Conservation (phyloP, 73 alveolate species). For the Stentor roeselii region DNA sequence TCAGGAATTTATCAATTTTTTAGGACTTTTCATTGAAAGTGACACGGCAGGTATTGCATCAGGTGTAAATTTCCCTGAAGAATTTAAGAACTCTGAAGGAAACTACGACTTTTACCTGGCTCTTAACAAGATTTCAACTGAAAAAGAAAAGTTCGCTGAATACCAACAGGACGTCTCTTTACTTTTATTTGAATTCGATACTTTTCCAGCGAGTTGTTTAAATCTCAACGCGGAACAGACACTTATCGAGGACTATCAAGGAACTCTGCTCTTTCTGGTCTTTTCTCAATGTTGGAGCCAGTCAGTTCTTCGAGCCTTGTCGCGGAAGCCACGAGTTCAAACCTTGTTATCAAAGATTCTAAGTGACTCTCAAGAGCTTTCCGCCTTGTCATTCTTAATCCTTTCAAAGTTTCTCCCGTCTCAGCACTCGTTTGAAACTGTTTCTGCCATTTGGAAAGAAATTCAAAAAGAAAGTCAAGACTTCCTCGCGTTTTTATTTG, state of each 20-base stretch:
- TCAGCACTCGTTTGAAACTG: neutral
- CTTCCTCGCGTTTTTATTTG: too few species aligned
- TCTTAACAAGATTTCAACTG: neutral
- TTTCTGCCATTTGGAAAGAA: neutral
- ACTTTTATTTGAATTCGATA: neutral
- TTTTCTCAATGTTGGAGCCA: neutral
- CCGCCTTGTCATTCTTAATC: neutral
- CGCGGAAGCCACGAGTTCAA: neutral
- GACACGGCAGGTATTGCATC: neutral
- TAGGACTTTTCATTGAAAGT: neutral
- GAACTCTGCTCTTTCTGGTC: neutral
- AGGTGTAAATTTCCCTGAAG: neutral
- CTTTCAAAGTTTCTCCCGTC: neutral
- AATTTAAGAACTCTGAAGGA: slow-evolving; percentile 1
- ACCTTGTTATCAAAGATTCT: neutral
- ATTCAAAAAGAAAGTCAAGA: neutral
- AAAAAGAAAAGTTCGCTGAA: neutral
- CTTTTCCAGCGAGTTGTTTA: neutral
- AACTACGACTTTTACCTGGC: neutral
- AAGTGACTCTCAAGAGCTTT: neutral
- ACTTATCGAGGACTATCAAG: slow-evolving; percentile 4
- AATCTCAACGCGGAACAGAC: neutral
- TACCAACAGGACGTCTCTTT: slow-evolving; percentile 5
- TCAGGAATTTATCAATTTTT: neutral
- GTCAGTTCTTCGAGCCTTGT: neutral